Evolutionary conservation across 306 rosid species (phyloP).

Genomic region (Prinsepia uniflora): DNA sequence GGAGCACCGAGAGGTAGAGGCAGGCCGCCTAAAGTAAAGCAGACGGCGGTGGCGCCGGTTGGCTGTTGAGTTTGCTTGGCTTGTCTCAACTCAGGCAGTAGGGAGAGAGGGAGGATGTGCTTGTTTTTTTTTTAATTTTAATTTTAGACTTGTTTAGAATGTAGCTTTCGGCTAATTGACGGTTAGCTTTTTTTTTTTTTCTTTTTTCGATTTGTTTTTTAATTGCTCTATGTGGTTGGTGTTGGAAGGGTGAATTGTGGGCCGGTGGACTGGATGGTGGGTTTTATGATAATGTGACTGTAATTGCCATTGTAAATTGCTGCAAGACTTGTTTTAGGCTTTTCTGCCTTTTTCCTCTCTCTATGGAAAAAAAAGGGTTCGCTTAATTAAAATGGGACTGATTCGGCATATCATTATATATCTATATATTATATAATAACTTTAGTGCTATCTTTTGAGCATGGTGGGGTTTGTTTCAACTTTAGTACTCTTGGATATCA

Average conservation of each 20-base stretch:
- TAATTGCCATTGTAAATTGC: conserved; percentile 39
- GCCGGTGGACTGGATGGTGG: not conserved
- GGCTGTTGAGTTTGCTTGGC: conserved; percentile 33
- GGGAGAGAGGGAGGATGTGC: not conserved
- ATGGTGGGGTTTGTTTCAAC: too few species aligned
- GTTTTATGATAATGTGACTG: conserved; percentile 18
- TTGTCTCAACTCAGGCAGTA: not conserved
- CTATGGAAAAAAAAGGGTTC: not conserved
- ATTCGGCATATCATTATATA: too few species aligned
- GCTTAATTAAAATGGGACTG: not conserved
- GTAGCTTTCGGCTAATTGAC: conserved; percentile 8
- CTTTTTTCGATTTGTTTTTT: not conserved
- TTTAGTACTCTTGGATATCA: too few species aligned
- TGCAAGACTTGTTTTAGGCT: conserved; percentile 14
- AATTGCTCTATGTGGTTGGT: conserved; percentile 12
- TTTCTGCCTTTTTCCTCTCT: conserved; percentile 7
- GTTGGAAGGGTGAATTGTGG: conserved; percentile 11
- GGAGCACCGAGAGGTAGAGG: conserved; percentile 49
- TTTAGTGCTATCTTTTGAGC: not conserved
- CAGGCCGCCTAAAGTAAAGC: conserved; percentile 54
- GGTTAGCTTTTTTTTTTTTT: not conserved
- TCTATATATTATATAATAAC: too few species aligned
- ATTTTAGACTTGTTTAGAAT: conserved; percentile 8
- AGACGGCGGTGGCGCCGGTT: conserved; percentile 37
- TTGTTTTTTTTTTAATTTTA: conserved; percentile 2